phyloP scores from a whole-genome alignment of 306 rosid genomes.

The Fragaria nilgerrensis region DNA sequence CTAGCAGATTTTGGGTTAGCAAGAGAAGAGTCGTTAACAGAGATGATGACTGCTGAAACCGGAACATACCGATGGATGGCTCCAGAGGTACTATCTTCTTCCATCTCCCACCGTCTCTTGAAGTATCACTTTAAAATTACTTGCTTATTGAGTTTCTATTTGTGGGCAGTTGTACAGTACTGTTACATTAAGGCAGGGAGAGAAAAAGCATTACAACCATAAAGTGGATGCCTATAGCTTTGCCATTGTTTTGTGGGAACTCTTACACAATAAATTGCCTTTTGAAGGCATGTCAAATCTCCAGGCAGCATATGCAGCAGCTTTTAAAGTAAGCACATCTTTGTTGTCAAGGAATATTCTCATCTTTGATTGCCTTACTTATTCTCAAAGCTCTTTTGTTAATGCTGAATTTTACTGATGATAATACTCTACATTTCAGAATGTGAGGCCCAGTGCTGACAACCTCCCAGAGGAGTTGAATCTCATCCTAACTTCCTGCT shows the following conservation, averaged over 20 bases:
- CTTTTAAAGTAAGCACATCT: conserved; percentile 62
- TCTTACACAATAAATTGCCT: conserved; percentile 86
- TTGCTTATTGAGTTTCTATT: conserved; percentile 22
- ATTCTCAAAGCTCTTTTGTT: background rate
- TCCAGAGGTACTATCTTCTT: conserved; percentile 65
- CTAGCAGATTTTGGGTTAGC: conserved; percentile 97
- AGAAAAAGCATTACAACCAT: conserved; percentile 95
- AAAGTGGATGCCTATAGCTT: conserved; percentile 95
- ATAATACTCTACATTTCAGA: conserved; percentile 49
- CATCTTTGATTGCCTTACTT: conserved; percentile 11
- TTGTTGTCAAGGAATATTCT: background rate
- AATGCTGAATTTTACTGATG: conserved; percentile 18
- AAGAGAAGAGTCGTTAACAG: conserved; percentile 88
- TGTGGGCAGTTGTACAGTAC: conserved; percentile 82
- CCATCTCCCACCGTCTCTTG: background rate
- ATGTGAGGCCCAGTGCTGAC: conserved; percentile 89
- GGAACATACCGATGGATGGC: conserved; percentile 99
- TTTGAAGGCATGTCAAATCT: conserved; percentile 99
- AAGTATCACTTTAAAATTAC: conserved; percentile 3
- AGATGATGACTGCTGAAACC: conserved; percentile 98
- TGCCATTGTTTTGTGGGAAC: conserved; percentile 96
- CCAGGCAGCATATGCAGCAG: conserved; percentile 96
- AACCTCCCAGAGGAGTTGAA: conserved; percentile 78
- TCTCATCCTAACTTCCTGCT: conserved; percentile 69
- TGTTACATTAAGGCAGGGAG: conserved; percentile 93